phyloP scores from a whole-genome alignment of 805 yeast species.

The Candida saitoana region DNA sequence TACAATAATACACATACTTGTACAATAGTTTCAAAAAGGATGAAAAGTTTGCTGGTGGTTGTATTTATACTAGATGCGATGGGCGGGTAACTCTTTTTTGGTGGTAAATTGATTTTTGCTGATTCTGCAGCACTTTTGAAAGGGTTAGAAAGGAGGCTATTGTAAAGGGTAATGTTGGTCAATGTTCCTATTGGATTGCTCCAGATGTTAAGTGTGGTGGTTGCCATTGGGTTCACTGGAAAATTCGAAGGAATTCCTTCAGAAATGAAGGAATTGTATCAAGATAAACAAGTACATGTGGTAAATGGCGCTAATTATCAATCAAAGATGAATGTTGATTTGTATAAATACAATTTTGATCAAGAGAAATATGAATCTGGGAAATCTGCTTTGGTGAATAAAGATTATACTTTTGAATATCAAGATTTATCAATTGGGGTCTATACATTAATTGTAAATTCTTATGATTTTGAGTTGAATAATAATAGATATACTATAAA shows the following conservation, averaged over 20 bases:
- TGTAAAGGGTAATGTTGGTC: background rate
- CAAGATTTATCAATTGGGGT: constrained; percentile 24
- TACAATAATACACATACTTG: constrained; percentile 49
- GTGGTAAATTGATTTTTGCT: background rate
- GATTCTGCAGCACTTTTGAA: background rate
- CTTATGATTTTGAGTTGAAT: constrained; percentile 32
- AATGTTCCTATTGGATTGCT: background rate
- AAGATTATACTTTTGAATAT: constrained; percentile 23
- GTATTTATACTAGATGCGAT: constrained; percentile 9
- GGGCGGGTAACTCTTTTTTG: constrained; percentile 22
- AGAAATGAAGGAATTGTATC: constrained; percentile 13
- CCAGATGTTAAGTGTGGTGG: background rate
- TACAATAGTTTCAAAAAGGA: constrained; percentile 32
- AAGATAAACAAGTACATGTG: constrained; percentile 12
- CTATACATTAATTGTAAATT: constrained; percentile 29
- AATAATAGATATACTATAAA: constrained; percentile 22
- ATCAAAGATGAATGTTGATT: constrained; percentile 24
- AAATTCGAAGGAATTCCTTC: constrained; percentile 26
- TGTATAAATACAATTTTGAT: constrained; percentile 10
- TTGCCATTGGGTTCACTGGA: constrained; percentile 20
- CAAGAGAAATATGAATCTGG: background rate
- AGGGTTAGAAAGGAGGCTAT: background rate
- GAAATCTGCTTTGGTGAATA: constrained; percentile 17
- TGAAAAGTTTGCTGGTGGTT: background rate
- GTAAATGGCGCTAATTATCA: constrained; percentile 36